These are phyloP conservation scores for Pyricularia sp. DNA, from an alignment of 2,329 filamentous ascomycete species.

Conservation along the genomic window DNA sequence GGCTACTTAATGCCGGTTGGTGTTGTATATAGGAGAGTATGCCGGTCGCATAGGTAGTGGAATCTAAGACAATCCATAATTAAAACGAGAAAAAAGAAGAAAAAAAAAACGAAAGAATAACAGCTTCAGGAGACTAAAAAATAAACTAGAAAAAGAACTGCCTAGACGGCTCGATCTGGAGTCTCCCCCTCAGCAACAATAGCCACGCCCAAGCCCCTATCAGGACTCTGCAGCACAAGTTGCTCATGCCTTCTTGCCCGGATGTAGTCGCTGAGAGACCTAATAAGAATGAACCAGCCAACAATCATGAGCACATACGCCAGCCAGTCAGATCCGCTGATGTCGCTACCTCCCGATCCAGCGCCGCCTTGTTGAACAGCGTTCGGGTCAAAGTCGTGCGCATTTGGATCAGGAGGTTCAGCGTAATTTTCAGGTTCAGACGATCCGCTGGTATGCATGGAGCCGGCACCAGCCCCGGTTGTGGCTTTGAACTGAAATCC, in stretches of 20 bases:
- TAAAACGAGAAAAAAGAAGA: too few relatives aligned
- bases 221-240: slow-evolving; percentile 84
- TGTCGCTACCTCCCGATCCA: slow-evolving; percentile 31
- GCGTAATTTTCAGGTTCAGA: slow-evolving; percentile 44
- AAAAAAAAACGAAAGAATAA: background rate
- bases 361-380: slow-evolving; percentile 40
- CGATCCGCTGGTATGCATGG: slow-evolving; percentile 25
- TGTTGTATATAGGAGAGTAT: background rate
- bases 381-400: slow-evolving; percentile 76
- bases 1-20: background rate
- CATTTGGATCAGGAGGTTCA: slow-evolving; percentile 77
- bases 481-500: slow-evolving; percentile 87
- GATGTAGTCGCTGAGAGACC: slow-evolving; percentile 85
- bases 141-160: slow-evolving; percentile 2
- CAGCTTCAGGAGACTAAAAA: background rate
- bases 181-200: slow-evolving; percentile 81
- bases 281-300: slow-evolving; percentile 95
- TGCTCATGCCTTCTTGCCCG: slow-evolving; percentile 84
- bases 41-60: background rate
- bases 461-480: slow-evolving; percentile 20
- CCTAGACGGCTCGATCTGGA: slow-evolving; percentile 64
- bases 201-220: slow-evolving; percentile 74
- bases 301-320: slow-evolving; percentile 93
- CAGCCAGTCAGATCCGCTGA: slow-evolving; percentile 76
- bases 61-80: background rate